phyloP scores from a whole-genome alignment of 1,284 basidiomycete species.

The Ustilago lituana region DNA sequence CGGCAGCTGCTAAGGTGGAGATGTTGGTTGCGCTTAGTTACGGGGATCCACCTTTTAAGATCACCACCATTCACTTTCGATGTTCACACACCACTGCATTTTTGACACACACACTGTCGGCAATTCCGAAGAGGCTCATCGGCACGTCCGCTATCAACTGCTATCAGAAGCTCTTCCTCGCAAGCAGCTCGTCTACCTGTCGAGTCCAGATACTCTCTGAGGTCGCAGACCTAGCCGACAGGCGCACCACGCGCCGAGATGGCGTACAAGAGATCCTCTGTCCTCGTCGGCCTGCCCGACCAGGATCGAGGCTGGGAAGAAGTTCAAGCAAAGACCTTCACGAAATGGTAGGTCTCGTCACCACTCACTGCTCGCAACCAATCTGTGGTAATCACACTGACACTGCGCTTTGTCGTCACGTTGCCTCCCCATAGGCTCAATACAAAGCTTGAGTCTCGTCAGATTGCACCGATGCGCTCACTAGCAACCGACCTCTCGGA shows the following conservation, averaged over 20 bases:
- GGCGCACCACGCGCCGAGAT: conserved; percentile 18
- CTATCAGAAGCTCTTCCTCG: too few species aligned
- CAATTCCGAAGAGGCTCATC: conserved; percentile 4
- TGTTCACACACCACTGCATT: too few species aligned
- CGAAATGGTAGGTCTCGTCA: conserved; percentile 55
- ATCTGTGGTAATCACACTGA: background rate
- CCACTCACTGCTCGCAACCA: background rate
- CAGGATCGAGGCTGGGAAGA: conserved; percentile 63
- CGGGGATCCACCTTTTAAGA: too few species aligned
- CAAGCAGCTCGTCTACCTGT: too few species aligned
- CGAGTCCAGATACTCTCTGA: too few species aligned
- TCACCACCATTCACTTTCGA: too few species aligned
- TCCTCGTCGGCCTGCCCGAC: conserved; percentile 58
- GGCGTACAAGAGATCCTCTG: conserved; percentile 61
- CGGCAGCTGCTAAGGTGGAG: conserved; percentile 17
- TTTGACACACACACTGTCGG: too few species aligned
- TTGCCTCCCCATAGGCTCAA: conserved; percentile 93
- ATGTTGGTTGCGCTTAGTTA: conserved; percentile 19
- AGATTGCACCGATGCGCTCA: conserved; percentile 88
- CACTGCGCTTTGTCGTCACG: too few species aligned
- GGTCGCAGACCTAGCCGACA: background rate
- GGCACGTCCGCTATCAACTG: too few species aligned
- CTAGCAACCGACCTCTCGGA: conserved; percentile 90
- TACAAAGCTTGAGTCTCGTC: conserved; percentile 86
- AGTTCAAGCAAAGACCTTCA: conserved; percentile 64